A percentile compares a stretch with the other conserved stretches of the same genome.
Conservation (phyloP, 2,329 filamentous ascomycete species). For the Meredithiella fracta region DNA sequence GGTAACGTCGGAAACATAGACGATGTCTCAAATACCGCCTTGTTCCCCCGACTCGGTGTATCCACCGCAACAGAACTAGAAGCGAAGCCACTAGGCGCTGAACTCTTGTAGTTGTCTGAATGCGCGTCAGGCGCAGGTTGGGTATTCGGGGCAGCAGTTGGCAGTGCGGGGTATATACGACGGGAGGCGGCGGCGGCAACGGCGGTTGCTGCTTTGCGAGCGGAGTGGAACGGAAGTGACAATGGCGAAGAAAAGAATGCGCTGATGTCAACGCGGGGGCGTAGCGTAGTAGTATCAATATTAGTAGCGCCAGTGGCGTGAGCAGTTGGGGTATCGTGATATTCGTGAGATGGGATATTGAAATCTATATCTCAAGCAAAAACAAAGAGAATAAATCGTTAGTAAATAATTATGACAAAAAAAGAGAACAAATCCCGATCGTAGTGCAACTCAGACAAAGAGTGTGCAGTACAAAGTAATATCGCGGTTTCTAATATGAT, state of each 20-base stretch:
- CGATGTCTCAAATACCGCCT: conserved; percentile 18
- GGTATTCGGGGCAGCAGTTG: neutral
- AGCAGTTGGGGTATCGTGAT: neutral
- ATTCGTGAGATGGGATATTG: neutral
- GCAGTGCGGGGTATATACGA: conserved; percentile 5
- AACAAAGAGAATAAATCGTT: neutral
- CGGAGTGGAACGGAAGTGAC: conserved; percentile 18
- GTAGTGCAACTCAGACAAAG: neutral
- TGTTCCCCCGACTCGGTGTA: neutral
- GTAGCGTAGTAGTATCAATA: neutral
- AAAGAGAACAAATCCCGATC: neutral
- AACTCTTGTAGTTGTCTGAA: conserved; percentile 1
- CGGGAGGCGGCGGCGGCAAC: conserved; percentile 9
- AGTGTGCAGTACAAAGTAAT: neutral
- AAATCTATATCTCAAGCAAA: neutral
- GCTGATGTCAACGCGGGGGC: conserved; percentile 28
- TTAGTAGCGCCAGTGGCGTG: neutral
- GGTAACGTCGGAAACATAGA: conserved; percentile 26
- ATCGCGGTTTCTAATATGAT: too few relatives aligned
- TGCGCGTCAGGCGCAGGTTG: neutral
- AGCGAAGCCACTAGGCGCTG: neutral
- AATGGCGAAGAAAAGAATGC: conserved; percentile 43
- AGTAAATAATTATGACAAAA: neutral
- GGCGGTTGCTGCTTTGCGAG: conserved; percentile 13
- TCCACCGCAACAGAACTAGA: neutral